A percentile compares a stretch with the other conserved stretches of the same genome.
Conservation (phyloP, 306 rosid species). For the Lathyrus oleraceus region DNA sequence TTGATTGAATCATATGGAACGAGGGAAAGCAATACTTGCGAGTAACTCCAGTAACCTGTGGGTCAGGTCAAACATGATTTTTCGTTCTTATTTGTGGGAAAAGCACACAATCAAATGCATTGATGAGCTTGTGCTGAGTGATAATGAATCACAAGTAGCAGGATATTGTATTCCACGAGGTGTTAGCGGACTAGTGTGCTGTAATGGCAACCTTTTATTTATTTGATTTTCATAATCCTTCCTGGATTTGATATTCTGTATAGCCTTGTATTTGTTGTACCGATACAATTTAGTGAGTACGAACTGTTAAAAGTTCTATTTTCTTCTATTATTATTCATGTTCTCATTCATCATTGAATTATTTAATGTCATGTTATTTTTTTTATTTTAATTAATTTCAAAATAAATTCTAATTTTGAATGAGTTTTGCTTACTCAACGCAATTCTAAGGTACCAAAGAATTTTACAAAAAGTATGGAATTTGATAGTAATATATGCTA, state of each 20-base stretch:
- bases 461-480: no score
- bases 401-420: no score
- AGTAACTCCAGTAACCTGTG: constrained; percentile 15
- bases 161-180: neutral
- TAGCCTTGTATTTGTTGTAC: constrained; percentile 9
- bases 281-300: neutral
- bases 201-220: constrained; percentile 14
- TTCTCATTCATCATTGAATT: no score
- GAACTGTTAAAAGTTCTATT: neutral
- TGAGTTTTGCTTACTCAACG: no score
- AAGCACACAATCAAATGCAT: constrained; percentile 8
- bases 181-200: neutral
- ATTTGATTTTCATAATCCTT: constrained; percentile 4
- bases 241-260: constrained; percentile 22
- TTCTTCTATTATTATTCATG: neutral
- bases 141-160: constrained; percentile 12
- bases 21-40: neutral
- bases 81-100: constrained; percentile 11
- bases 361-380: no score
- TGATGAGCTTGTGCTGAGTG: constrained; percentile 16
- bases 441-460: no score
- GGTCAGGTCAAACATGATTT: neutral
- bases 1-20: neutral
- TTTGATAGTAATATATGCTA: no score
- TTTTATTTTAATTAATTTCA: no score